Evolutionary conservation across 352 stramenopile species (phyloP).

Genomic region (Pythium myriotylum): DNA sequence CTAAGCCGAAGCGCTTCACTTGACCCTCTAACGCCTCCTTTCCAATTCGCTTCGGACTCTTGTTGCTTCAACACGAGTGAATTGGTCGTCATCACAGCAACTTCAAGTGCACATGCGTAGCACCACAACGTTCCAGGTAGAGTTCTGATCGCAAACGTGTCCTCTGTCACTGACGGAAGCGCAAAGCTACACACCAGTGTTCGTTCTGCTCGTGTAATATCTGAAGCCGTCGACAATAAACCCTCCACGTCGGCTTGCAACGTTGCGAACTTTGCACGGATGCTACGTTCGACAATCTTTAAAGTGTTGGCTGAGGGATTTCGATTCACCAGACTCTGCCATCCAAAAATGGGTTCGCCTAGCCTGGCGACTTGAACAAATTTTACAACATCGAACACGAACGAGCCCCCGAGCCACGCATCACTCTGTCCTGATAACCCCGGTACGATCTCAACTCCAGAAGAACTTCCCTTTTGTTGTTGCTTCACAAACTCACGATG

Average conservation of each 20-base stretch:
- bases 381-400: conserved; percentile 20
- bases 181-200: conserved; percentile 57
- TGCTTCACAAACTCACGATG: conserved; percentile 3
- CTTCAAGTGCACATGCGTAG: conserved; percentile 23
- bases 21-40: background rate
- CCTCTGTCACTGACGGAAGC: conserved; percentile 28
- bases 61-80: conserved; percentile 11
- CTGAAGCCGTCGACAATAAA: background rate
- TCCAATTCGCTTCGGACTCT: background rate
- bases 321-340: conserved; percentile 9
- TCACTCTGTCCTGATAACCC: conserved; percentile 23
- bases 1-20: conserved; percentile 15
- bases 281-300: conserved; percentile 5
- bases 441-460: conserved; percentile 15
- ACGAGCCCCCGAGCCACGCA: conserved; percentile 12
- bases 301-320: background rate
- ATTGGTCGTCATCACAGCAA: conserved; percentile 19
- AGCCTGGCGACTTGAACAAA: conserved; percentile 19
- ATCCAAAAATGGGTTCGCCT: conserved; percentile 16
- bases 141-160: conserved; percentile 2
- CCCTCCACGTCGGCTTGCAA: conserved; percentile 5
- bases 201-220: conserved; percentile 21
- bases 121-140: conserved; percentile 22
- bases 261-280: conserved; percentile 13
- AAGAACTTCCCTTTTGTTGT: background rate